Evolutionary conservation across 1,139 yeast genomes (phyloP).

Genomic region (Pichia sp.): DNA sequence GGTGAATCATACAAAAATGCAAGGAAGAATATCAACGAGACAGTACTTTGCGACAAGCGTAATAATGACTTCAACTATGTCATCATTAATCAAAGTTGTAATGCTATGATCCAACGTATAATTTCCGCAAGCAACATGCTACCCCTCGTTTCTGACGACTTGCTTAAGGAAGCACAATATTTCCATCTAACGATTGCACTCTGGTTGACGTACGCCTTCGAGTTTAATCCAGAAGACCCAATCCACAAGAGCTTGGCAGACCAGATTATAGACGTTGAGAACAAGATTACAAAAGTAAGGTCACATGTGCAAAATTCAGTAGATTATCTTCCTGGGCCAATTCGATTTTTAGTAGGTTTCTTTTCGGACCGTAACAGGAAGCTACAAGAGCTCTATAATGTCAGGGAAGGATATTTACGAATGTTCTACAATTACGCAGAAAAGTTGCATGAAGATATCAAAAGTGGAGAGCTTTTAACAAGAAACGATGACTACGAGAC

Average conservation of each 20-base stretch:
- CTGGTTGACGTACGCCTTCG: slow-evolving; percentile 55
- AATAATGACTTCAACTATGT: slow-evolving; percentile 34
- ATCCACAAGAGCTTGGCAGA: slow-evolving; percentile 41
- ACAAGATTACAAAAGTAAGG: slow-evolving; percentile 55
- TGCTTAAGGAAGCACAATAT: slow-evolving; percentile 36
- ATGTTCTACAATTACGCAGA: slow-evolving; percentile 32
- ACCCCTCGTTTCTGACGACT: slow-evolving; percentile 4
- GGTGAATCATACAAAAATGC: slow-evolving; percentile 49
- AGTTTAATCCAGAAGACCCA: slow-evolving; percentile 23
- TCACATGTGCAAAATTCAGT: slow-evolving; percentile 59
- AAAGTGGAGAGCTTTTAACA: not conserved
- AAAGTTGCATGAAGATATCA: slow-evolving; percentile 19
- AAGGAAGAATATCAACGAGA: slow-evolving; percentile 51
- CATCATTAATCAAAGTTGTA: slow-evolving; percentile 45
- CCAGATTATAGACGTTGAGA: slow-evolving; percentile 63
- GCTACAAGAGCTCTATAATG: slow-evolving; percentile 38
- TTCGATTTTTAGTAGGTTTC: slow-evolving; percentile 34
- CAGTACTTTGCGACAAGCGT: slow-evolving; percentile 40
- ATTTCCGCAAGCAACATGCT: not conserved
- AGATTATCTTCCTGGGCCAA: slow-evolving; percentile 53
- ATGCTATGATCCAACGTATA: slow-evolving; percentile 29
- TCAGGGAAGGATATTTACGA: slow-evolving; percentile 56
- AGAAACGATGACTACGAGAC: not conserved
- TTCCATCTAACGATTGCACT: slow-evolving; percentile 57
- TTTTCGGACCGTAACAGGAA: slow-evolving; percentile 28